Percentiles rank a stretch among this genome's conserved stretches.
Conservation (phyloP, 1,139 yeast genomes). For the Yamadazyma diddensiae region DNA sequence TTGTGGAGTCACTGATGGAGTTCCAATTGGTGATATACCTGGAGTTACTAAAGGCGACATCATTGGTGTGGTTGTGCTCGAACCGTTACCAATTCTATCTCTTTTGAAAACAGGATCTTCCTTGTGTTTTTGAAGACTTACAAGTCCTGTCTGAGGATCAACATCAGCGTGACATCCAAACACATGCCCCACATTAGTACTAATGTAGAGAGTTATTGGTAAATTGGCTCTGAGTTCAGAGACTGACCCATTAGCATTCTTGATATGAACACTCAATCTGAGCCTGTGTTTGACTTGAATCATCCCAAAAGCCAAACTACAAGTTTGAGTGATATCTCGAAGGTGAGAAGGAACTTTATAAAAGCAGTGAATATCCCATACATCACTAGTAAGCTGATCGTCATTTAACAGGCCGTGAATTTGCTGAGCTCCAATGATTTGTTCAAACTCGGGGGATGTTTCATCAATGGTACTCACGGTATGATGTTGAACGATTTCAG, state of each 20-base stretch:
- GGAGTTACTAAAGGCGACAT: slow-evolving; percentile 14
- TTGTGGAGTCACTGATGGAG: slow-evolving; percentile 10
- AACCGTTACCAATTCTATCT: slow-evolving; percentile 13
- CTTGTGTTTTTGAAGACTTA: slow-evolving; percentile 32
- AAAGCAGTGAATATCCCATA: slow-evolving; percentile 49
- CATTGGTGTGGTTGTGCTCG: slow-evolving; percentile 10
- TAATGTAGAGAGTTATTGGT: slow-evolving; percentile 58
- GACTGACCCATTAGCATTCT: slow-evolving; percentile 60
- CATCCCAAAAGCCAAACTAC: slow-evolving; percentile 46
- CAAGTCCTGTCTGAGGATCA: slow-evolving; percentile 47
- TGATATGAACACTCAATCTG: slow-evolving; percentile 52
- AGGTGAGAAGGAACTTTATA: slow-evolving; percentile 52
- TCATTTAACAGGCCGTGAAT: slow-evolving; percentile 18
- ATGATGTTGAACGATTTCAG: slow-evolving; percentile 53
- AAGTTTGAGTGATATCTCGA: slow-evolving; percentile 55
- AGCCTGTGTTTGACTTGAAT: slow-evolving; percentile 61
- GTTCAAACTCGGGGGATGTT: slow-evolving; percentile 44
- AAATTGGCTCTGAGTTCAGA: slow-evolving; percentile 69
- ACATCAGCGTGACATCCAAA: slow-evolving; percentile 50
- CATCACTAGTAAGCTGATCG: slow-evolving; percentile 37
- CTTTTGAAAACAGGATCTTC: slow-evolving; percentile 38
- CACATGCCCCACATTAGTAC: slow-evolving; percentile 50
- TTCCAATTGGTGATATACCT: slow-evolving; percentile 3
- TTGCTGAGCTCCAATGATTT: slow-evolving; percentile 28
- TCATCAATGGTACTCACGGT: slow-evolving; percentile 36